phyloP scores from a whole-genome alignment of 2,329 filamentous ascomycete species.

The Nannizzia gypsea region DNA sequence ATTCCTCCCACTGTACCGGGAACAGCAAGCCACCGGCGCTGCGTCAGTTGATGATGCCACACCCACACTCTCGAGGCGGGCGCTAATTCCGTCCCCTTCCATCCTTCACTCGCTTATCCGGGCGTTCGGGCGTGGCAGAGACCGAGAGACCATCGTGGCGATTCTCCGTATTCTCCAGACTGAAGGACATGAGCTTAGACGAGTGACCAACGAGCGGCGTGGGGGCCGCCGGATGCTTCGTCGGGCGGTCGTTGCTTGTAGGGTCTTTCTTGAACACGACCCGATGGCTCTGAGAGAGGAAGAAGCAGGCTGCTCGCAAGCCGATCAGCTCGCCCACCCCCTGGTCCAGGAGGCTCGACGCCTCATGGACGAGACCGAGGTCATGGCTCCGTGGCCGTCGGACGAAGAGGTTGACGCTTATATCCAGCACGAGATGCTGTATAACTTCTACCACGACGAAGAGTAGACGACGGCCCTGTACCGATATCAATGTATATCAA shows the following conservation, averaged over 20 bases:
- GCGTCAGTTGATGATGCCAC: background rate
- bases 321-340: background rate
- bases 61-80: background rate
- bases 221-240: slow-evolving; percentile 31
- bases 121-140: slow-evolving; percentile 29
- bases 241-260: slow-evolving; percentile 29
- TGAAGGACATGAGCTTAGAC: slow-evolving; percentile 30
- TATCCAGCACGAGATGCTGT: slow-evolving; percentile 12
- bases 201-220: slow-evolving; percentile 24
- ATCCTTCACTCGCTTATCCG: slow-evolving; percentile 33
- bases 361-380: slow-evolving; percentile 24
- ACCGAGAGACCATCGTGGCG: slow-evolving; percentile 29
- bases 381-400: slow-evolving; percentile 28
- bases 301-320: background rate
- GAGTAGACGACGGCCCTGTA: background rate
- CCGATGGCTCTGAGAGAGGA: slow-evolving; percentile 12
- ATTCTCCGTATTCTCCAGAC: slow-evolving; percentile 34
- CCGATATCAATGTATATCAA: background rate
- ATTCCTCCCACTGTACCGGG: background rate
- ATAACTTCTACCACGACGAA: background rate
- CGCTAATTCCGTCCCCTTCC: slow-evolving; percentile 23
- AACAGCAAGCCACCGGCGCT: background rate
- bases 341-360: slow-evolving; percentile 25
- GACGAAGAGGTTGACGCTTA: slow-evolving; percentile 32
- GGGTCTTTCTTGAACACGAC: slow-evolving; percentile 31